Evolutionary conservation across 192 early-diverging fungal species (phyloP).

Genomic region (Rhizophagus clarus): DNA sequence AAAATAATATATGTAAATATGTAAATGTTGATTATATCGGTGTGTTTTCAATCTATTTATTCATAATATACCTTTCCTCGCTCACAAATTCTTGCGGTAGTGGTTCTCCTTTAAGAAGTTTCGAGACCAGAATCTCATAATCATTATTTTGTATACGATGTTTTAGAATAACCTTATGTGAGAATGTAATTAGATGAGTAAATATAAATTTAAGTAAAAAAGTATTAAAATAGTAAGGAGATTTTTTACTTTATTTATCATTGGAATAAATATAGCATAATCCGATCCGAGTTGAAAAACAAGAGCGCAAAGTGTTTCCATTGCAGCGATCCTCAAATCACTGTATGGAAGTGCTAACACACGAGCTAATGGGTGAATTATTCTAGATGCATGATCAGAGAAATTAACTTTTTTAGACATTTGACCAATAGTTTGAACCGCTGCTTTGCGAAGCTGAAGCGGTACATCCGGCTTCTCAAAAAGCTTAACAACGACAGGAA

Average conservation of each 20-base stretch:
- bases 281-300: conserved; percentile 84
- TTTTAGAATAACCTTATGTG: conserved; percentile 50
- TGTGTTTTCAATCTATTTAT: neutral
- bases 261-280: conserved; percentile 86
- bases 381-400: conserved; percentile 82
- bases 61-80: neutral
- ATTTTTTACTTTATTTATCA: conserved; percentile 70
- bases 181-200: neutral
- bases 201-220: neutral
- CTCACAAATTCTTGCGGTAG: conserved; percentile 56
- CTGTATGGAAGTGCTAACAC: conserved; percentile 57
- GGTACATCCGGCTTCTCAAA: conserved; percentile 76
- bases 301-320: conserved; percentile 83
- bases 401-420: conserved; percentile 80
- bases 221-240: too few relatives aligned
- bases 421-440: conserved; percentile 72
- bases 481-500: conserved; percentile 79
- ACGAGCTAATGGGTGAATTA: conserved; percentile 82
- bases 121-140: conserved; percentile 78
- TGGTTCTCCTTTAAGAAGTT: conserved; percentile 75
- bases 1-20: neutral
- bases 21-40: too few relatives aligned
- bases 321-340: conserved; percentile 63
- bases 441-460: conserved; percentile 56
- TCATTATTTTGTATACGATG: conserved; percentile 66